These are phyloP conservation scores for Zygosaccharomyces pseudobailii DNA, from an alignment of 1,139 yeast species.

Conservation along the genomic window DNA sequence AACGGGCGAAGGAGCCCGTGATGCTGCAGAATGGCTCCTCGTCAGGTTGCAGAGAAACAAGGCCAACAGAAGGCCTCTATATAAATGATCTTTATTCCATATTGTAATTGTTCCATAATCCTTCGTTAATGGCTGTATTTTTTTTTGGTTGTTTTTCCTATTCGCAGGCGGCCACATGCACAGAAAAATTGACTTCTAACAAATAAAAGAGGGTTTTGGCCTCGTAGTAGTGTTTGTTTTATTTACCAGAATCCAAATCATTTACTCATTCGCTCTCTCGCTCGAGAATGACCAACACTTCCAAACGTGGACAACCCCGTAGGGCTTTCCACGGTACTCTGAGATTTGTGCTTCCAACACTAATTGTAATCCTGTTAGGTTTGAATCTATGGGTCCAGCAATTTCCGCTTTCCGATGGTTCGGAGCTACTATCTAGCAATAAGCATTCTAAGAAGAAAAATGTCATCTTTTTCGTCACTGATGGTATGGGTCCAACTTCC, in stretches of 20 bases:
- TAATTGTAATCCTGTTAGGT: slow-evolving; percentile 3
- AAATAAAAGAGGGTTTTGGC: not conserved
- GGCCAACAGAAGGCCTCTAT: slow-evolving; percentile 60
- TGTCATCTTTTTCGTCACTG: slow-evolving; percentile 80
- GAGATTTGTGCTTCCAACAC: slow-evolving; percentile 6
- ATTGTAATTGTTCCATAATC: not conserved
- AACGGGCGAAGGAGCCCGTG: slow-evolving; percentile 79
- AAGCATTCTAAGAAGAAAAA: slow-evolving; percentile 42
- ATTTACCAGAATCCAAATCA: not conserved
- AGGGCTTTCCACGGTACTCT: not conserved
- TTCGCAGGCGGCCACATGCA: not conserved
- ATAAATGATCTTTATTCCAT: slow-evolving; percentile 13
- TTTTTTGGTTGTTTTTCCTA: not conserved
- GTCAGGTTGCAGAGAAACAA: slow-evolving; percentile 75
- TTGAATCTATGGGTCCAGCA: slow-evolving; percentile 1
- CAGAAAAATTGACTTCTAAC: not conserved
- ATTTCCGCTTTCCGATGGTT: slow-evolving; percentile 3
- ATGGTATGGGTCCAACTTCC: slow-evolving; percentile 90
- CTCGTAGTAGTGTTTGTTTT: not conserved
- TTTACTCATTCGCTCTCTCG: not conserved
- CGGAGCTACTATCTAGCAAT: not conserved
- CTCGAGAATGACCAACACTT: not conserved
- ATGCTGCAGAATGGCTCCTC: slow-evolving; percentile 85
- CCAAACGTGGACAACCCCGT: not conserved
- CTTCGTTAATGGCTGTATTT: not conserved